Evolutionary conservation across 805 yeast genomes (phyloP), one percentile per base, ranked within the genome.

Genomic region (Danielia reshetovae): DNA sequence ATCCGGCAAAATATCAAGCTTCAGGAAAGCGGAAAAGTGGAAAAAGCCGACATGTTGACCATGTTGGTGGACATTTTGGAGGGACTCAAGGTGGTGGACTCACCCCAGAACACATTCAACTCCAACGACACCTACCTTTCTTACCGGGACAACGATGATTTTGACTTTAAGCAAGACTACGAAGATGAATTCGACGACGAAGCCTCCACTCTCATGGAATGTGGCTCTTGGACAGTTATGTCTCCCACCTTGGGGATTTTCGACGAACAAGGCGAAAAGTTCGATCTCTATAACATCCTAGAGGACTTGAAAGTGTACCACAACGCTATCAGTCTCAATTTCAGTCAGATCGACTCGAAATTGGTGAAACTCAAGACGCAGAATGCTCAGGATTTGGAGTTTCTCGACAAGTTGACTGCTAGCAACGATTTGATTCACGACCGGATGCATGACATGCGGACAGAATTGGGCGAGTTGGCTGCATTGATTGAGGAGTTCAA

Each of bases 121-220:
- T 45, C 41, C 29, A 18, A 39, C 14, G 44, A 42, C 27, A 16
- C 26, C n/a, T 38, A 30, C 29, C 11, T 18, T 14, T 15, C 24
- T 11, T 47, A 46, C 34, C 31, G 35, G 13, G 45, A 42, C 29
- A 38, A 40, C 29, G 35, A 15, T 13, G 29, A 42, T 29, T 27
- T 27, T 16, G 10, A 34, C 14, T 24, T 45, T 6, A 34, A 40
- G 18, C 22, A 30, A 35, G 12, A 18, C 14, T 12, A 28, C 18
- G 51, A 47, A 5, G 40, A 44, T 15, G 55, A 51, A 10, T 38
- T 32, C 19, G 55, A 50, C 28, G 53, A 49, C 10, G 37, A 43
- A 1, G 48, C 39, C n/a, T 44, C 56, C n/a, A n/a, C n/a, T n/a
- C 38, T 51, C 18, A 50, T 52, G 54, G 54, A 42, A 12, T 36